Base-by-base conservation (phyloP, 192 early-diverging fungal species). In the Coemansia sp. region DNA sequence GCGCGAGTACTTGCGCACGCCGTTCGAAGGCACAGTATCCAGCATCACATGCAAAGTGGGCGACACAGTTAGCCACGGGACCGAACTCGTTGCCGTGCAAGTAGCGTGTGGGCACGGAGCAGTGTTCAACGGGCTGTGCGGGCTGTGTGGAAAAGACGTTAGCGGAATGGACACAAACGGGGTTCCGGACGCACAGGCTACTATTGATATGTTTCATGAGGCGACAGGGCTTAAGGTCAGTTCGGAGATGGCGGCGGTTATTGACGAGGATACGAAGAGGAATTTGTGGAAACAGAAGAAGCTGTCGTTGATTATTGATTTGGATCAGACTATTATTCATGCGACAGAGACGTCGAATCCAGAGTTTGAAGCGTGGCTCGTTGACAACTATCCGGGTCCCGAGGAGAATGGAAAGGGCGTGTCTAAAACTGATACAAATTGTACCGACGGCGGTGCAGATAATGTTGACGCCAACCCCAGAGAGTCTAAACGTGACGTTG, bases 261-360 rank as follows among this genome's bases (percentile, higher is more conserved):
- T 70, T 21, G 68, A 64, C 25, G 60, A 57, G 1, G 60, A 74
- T 25, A 66, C 63, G 43, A 60, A 65, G 24, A 38, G 65, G 21
- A 81, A 89, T 63, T 76, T 99, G 51, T 62, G 89, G 58, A 65
- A 75, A 3, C 83, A 82, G 27, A 73, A 84, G 54, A 93, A 89
- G 67, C 84, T 99, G 43, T 93, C 91, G 4, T 76, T 99, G 22
- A 89, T 99, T 56, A 85, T 99, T 17, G 97, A 99, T 84, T 84
- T 99, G 51, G 97, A 99, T 75, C 94, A 96, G 76, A 99, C 97
- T 1, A 85, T 99, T 17, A 91, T 99, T 49, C 97, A 99, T 57
- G 94, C 97, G 5, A 67, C 66, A n/a, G 75, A 72, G 27, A 70
- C 76, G 14, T 45, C 48, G 0, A 70, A 84, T 27, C 70, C 58